Evolutionary conservation across 2,329 filamentous ascomycete genomes (phyloP), one percentile per base, ranked within the genome.

Genomic region (Pyrenophora teres): DNA sequence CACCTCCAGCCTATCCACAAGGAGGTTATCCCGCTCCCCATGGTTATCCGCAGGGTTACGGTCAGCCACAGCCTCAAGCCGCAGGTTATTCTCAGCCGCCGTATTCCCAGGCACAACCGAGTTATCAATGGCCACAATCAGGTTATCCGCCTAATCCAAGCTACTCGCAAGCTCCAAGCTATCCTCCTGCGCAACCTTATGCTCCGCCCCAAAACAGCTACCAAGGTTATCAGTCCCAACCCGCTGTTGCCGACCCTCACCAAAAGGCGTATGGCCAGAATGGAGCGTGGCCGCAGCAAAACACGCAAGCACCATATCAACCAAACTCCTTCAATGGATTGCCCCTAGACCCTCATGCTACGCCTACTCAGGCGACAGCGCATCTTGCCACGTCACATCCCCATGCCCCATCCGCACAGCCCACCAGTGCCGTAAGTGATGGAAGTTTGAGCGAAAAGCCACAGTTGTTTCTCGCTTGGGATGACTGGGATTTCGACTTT

Each of bases 401-500:
- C 5, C 46, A 55, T 16, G 45, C 57, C 4, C 23, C 41, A 8
- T 41, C 40, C 13, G 46, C 48, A 13, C 57, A 65, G 18, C 57
- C 63, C 18, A 37, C 51, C 4, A 64, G 60, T 43, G 42, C 51
- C 23, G 49, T 53, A 35, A 56, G 54, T 36, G 65, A 69, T 8
- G 58, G 48, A 8, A 42, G 35, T 21, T 36, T 59, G 15, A 52
- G 46, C 21, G 59, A 66, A 6, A 72, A 70, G 31, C 50, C 65
- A 7, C 63, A 66, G 19, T 52, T 77, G 8, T 72, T 64, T 35
- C 62, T 73, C 36, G 71, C 62, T 6, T 69, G 66, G 63, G 71
- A 74, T 44, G 72, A 74, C 40, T 75, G 73, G 65, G 77, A 79
- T 42, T 73, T 74, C 19, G 75, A 74, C 23, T 79, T 75, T 33